These are phyloP conservation scores for Thermoascus crustaceus DNA, from an alignment of 2,329 filamentous ascomycete species.

Conservation along the genomic window DNA sequence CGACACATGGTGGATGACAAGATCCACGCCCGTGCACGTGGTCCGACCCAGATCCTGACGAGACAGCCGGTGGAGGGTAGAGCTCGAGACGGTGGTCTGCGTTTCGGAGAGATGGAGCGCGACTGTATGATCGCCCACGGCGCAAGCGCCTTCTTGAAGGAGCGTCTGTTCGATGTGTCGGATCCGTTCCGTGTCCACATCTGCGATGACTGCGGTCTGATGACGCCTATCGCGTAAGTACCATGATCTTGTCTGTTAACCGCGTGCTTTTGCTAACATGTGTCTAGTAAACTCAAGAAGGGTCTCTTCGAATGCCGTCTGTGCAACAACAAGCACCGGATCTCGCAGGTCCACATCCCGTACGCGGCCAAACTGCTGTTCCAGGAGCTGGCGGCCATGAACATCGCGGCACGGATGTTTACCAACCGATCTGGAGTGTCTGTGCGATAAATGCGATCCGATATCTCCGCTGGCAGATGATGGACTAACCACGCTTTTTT, in stretches of 20 bases:
- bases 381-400: constrained; percentile 97
- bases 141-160: constrained; percentile 92
- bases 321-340: constrained; percentile 98
- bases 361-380: constrained; percentile 97
- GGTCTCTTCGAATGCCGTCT: constrained; percentile 93
- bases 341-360: constrained; percentile 94
- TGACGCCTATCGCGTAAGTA: constrained; percentile 97
- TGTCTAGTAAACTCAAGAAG: constrained; percentile 74
- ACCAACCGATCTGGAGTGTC: constrained; percentile 54
- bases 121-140: constrained; percentile 99
- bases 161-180: constrained; percentile 92
- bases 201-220: constrained; percentile 96
- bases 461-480: not conserved
- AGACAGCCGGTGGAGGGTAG: constrained; percentile 96
- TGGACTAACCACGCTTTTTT: too few relatives aligned
- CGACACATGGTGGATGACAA: constrained; percentile 99
- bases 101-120: constrained; percentile 99
- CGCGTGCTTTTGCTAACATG: constrained; percentile 22
- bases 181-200: constrained; percentile 97
- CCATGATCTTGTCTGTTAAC: constrained; percentile 6
- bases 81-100: constrained; percentile 92
- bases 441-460: constrained; percentile 27
- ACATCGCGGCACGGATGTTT: constrained; percentile 96
- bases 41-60: constrained; percentile 94
- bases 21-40: constrained; percentile 96